Percentiles rank a stretch among this genome's conserved stretches.
Evolutionary conservation across 345 rosid genomes (phyloP).

Genomic region (Dipteronia dyeriana): DNA sequence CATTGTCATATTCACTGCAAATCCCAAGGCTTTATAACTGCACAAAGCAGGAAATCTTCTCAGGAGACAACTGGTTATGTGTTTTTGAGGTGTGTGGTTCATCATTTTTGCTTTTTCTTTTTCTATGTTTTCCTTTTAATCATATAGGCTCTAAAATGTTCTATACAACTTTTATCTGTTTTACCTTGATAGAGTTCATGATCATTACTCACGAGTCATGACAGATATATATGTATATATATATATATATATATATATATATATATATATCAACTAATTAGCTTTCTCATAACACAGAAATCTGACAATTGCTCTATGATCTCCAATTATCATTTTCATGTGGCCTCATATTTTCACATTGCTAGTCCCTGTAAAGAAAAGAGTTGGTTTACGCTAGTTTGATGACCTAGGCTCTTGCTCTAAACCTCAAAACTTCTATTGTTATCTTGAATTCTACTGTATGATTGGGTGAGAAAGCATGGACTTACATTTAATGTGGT

Average conservation of each 20-base stretch:
- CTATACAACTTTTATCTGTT: background rate
- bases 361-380: background rate
- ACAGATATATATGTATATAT: too few relatives aligned
- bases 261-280: background rate
- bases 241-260: too few relatives aligned
- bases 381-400: background rate
- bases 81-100: slow-evolving; percentile 63
- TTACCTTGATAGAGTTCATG: slow-evolving; percentile 9
- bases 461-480: background rate
- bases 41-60: slow-evolving; percentile 96
- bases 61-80: slow-evolving; percentile 92
- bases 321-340: background rate
- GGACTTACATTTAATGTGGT: background rate
- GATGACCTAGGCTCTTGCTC: background rate
- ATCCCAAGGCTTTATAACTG: slow-evolving; percentile 79
- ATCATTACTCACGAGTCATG: background rate
- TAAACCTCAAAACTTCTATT: background rate
- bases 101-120: background rate
- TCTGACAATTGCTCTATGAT: background rate
- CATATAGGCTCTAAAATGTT: background rate
- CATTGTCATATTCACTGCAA: slow-evolving; percentile 97
- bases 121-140: background rate
- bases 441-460: background rate
- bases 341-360: background rate
- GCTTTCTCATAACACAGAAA: background rate